These are phyloP conservation scores for Diaporthe sp. DNA, from an alignment of 2,329 filamentous ascomycete genomes.

Conservation along the genomic window DNA sequence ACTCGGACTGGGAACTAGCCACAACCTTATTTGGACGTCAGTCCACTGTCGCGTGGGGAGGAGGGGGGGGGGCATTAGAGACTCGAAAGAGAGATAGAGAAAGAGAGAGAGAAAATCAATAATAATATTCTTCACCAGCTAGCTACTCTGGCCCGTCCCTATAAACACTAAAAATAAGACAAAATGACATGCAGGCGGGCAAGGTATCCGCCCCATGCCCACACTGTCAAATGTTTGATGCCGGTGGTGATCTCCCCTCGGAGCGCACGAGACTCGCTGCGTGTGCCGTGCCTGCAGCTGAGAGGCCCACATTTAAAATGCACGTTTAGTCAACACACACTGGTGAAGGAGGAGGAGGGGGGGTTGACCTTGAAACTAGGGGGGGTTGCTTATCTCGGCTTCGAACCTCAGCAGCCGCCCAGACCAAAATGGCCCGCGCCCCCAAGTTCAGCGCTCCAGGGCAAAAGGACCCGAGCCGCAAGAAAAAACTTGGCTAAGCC, in stretches of 20 bases:
- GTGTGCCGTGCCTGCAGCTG: constrained; percentile 29
- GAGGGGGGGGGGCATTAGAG: too few species aligned
- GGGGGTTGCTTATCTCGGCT: constrained; percentile 29
- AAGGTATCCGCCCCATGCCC: not conserved
- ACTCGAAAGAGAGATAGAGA: not conserved
- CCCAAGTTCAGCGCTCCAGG: not conserved
- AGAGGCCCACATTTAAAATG: constrained; percentile 11
- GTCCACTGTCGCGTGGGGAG: not conserved
- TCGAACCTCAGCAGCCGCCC: not conserved
- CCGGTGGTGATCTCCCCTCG: constrained; percentile 21
- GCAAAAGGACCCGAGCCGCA: constrained; percentile 25
- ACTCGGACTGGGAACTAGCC: constrained; percentile 33
- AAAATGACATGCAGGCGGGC: constrained; percentile 9
- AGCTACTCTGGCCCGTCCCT: not conserved
- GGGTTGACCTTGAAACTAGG: not conserved
- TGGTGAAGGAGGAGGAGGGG: too few species aligned
- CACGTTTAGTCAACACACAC: constrained; percentile 21
- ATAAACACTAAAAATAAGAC: not conserved
- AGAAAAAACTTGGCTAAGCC: not conserved
- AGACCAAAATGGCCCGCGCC: not conserved
- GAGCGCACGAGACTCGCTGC: constrained; percentile 24
- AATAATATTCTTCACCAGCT: not conserved
- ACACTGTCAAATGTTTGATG: constrained; percentile 26
- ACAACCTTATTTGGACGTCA: constrained; percentile 40
- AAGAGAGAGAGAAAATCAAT: not conserved